Evolutionary conservation across 2,329 filamentous ascomycete genomes (phyloP).

Genomic region (Acrodontium crateriforme): DNA sequence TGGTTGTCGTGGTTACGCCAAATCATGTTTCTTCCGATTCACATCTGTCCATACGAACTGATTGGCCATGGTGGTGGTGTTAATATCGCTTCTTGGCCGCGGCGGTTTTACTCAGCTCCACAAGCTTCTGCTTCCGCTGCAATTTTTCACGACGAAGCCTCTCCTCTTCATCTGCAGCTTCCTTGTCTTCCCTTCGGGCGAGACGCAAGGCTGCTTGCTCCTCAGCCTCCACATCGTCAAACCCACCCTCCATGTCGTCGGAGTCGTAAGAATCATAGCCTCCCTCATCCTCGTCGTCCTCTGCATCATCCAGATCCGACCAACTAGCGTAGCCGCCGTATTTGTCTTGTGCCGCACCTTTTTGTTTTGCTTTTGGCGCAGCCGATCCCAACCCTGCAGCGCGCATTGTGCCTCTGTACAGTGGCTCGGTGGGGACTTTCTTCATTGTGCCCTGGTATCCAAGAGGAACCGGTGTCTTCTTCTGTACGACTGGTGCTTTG

Average conservation of each 20-base stretch:
- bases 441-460: slow-evolving; percentile 31
- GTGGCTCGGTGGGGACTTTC: slow-evolving; percentile 10
- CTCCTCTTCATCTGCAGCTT: slow-evolving; percentile 49
- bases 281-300: slow-evolving; percentile 44
- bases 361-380: slow-evolving; percentile 20
- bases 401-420: slow-evolving; percentile 35
- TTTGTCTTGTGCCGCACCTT: slow-evolving; percentile 20
- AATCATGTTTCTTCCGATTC: too few relatives aligned
- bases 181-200: slow-evolving; percentile 54
- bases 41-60: too few relatives aligned
- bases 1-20: too few relatives aligned
- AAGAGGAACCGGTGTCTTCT: slow-evolving; percentile 20
- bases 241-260: slow-evolving; percentile 55
- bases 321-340: slow-evolving; percentile 27
- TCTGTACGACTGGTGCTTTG: slow-evolving; percentile 4
- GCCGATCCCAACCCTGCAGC: slow-evolving; percentile 23
- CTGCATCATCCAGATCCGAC: slow-evolving; percentile 27
- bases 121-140: slow-evolving; percentile 30
- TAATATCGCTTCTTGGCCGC: slow-evolving; percentile 19
- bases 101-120: slow-evolving; percentile 20
- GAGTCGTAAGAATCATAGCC: slow-evolving; percentile 60
- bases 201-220: slow-evolving; percentile 48
- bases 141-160: slow-evolving; percentile 49
- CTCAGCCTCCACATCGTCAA: slow-evolving; percentile 61
- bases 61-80: too few relatives aligned